Conservation (phyloP, 495 filamentous ascomycete genomes). For the Aspergillus baeticus region DNA sequence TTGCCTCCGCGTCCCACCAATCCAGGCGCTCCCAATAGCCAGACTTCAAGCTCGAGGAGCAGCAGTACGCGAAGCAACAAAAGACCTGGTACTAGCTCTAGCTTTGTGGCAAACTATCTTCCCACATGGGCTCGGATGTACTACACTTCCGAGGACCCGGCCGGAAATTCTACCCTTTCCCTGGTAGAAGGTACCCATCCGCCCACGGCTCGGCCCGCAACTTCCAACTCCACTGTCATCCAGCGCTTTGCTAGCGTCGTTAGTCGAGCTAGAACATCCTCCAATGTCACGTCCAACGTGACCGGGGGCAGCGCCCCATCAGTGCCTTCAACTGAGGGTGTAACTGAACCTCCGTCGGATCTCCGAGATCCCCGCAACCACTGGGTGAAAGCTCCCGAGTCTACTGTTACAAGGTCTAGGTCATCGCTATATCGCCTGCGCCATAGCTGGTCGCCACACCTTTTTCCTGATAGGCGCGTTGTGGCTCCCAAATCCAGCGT, state of each 20-base stretch:
- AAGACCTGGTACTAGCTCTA: slow-evolving; percentile 43
- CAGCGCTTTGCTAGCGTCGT: slow-evolving; percentile 29
- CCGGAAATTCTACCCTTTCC: slow-evolving; percentile 31
- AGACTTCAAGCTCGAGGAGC: slow-evolving; percentile 37
- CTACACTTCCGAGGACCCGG: slow-evolving; percentile 39
- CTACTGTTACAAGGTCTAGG: slow-evolving; percentile 19
- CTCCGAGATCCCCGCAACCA: slow-evolving; percentile 46
- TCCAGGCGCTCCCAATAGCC: slow-evolving; percentile 31
- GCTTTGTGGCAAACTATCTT: slow-evolving; percentile 54
- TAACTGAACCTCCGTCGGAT: slow-evolving; percentile 22
- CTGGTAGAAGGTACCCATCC: slow-evolving; percentile 35
- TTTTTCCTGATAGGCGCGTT: slow-evolving; percentile 60
- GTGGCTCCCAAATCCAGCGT: slow-evolving; percentile 32
- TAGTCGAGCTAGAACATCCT: slow-evolving; percentile 19
- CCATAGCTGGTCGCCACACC: slow-evolving; percentile 71
- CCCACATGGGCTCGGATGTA: slow-evolving; percentile 49
- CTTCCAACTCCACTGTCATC: slow-evolving; percentile 32
- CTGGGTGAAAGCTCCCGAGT: slow-evolving; percentile 35
- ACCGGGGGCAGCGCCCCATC: too few relatives aligned
- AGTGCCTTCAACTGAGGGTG: too few relatives aligned
- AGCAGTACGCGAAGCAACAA: slow-evolving; percentile 38
- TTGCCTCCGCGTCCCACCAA: slow-evolving; percentile 36
- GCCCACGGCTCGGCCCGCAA: slow-evolving; percentile 28
- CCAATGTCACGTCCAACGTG: slow-evolving; percentile 22
- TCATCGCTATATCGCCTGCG: slow-evolving; percentile 31